phyloP scores from a whole-genome alignment of 2,329 filamentous ascomycete species.

The Fusarium annulatum region DNA sequence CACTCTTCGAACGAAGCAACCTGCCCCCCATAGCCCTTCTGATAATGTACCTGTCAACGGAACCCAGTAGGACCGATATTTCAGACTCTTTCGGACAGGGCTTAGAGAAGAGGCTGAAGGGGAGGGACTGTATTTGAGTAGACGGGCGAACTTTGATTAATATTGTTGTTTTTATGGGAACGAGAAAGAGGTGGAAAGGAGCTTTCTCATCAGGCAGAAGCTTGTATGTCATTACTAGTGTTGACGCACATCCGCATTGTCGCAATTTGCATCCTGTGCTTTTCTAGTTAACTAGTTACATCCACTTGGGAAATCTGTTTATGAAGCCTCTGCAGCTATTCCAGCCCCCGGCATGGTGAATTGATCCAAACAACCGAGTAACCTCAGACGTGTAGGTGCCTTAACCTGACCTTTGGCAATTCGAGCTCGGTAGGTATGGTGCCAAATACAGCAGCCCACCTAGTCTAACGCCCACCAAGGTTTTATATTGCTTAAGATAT shows the following conservation, averaged over 20 bases:
- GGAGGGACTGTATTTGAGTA: conserved; percentile 26
- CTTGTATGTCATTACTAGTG: conserved; percentile 39
- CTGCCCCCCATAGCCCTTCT: conserved; percentile 43
- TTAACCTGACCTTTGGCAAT: not conserved
- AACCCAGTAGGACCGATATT: conserved; percentile 30
- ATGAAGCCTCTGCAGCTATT: conserved; percentile 10
- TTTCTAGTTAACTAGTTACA: conserved; percentile 34
- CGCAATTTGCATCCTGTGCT: conserved; percentile 29
- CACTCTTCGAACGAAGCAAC: conserved; percentile 65
- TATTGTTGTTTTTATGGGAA: conserved; percentile 20
- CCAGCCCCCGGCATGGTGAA: not conserved
- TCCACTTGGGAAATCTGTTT: conserved; percentile 22
- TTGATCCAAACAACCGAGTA: not conserved
- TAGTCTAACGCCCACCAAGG: not conserved
- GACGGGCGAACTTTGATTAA: conserved; percentile 31
- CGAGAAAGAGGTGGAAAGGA: not conserved
- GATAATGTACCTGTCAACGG: conserved; percentile 43
- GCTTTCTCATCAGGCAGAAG: conserved; percentile 15
- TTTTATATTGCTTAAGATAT: not conserved
- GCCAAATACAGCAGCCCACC: not conserved
- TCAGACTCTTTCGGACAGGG: conserved; percentile 4
- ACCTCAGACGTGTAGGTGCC: too few species aligned
- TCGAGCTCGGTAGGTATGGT: not conserved
- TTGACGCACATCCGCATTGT: conserved; percentile 38
- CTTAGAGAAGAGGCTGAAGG: conserved; percentile 3